These are phyloP conservation scores for Carnegiea gigantea DNA, from an alignment of 179 eudicot genomes.

Conservation along the genomic window DNA sequence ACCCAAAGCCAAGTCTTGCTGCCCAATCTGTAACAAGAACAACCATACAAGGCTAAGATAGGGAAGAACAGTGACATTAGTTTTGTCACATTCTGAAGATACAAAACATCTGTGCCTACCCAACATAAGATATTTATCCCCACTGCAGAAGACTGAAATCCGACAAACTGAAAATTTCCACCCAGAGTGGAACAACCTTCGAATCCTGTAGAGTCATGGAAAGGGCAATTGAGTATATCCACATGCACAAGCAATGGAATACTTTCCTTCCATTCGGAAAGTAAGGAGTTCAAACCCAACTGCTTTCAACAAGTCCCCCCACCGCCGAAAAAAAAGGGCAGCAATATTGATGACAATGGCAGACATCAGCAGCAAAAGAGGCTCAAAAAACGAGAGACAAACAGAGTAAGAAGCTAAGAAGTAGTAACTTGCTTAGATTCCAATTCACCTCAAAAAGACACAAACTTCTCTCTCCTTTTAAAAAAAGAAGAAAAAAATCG, in stretches of 20 bases:
- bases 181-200: background rate
- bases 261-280: background rate
- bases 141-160: background rate
- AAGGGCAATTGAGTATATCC: background rate
- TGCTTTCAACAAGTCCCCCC: background rate
- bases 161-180: background rate
- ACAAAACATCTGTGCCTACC: background rate
- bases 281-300: background rate
- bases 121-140: background rate
- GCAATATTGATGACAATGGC: too few species aligned
- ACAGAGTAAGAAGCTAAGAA: background rate
- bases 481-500: background rate
- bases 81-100: background rate
- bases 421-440: background rate
- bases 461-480: too few species aligned
- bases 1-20: slow-evolving; percentile 67
- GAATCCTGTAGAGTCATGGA: background rate
- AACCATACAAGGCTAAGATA: background rate
- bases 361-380: too few species aligned
- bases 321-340: too few species aligned
- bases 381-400: background rate
- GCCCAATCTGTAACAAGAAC: slow-evolving; percentile 50
- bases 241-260: background rate
- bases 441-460: background rate
- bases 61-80: background rate